Percentiles rank a stretch among this genome's conserved stretches.
Evolutionary conservation across 768 basidiomycete genomes (phyloP).

Genomic region (Tulasnella calospora): DNA sequence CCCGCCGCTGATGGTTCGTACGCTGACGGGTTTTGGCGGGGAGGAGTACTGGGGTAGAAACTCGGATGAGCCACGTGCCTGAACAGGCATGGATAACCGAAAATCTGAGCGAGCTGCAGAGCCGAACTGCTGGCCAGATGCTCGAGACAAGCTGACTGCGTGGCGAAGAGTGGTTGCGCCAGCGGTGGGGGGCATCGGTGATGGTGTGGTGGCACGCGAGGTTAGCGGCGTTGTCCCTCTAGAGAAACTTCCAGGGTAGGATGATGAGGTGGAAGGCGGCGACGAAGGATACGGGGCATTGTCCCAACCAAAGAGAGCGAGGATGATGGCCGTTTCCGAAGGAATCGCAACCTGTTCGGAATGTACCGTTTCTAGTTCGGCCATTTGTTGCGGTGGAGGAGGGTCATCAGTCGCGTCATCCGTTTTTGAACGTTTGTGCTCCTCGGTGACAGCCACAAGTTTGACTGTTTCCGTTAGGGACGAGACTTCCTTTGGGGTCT

Average conservation of each 20-base stretch:
- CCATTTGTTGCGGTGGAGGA: background rate
- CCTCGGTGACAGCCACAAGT: slow-evolving; percentile 26
- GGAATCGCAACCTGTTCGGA: background rate
- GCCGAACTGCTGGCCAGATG: background rate
- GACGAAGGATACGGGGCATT: slow-evolving; percentile 35
- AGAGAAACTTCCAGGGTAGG: slow-evolving; percentile 33
- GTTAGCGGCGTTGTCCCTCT: slow-evolving; percentile 37
- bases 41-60: background rate
- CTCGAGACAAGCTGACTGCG: slow-evolving; percentile 2
- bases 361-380: background rate
- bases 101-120: background rate
- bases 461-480: slow-evolving; percentile 49
- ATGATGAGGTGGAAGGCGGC: slow-evolving; percentile 35
- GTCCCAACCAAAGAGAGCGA: slow-evolving; percentile 50
- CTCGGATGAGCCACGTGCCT: background rate
- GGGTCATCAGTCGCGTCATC: background rate
- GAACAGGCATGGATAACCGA: slow-evolving; percentile 7
- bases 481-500: slow-evolving; percentile 58
- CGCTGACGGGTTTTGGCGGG: background rate
- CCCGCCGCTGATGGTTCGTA: slow-evolving; percentile 15
- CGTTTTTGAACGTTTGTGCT: background rate
- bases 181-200: slow-evolving; percentile 27
- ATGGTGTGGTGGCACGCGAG: slow-evolving; percentile 33
- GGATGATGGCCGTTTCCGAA: slow-evolving; percentile 42
- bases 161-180: background rate